Evolutionary conservation across 257 asterid genomes (phyloP), one percentile per base, ranked within the genome.

Genomic region (Ligustrum vulgare): DNA sequence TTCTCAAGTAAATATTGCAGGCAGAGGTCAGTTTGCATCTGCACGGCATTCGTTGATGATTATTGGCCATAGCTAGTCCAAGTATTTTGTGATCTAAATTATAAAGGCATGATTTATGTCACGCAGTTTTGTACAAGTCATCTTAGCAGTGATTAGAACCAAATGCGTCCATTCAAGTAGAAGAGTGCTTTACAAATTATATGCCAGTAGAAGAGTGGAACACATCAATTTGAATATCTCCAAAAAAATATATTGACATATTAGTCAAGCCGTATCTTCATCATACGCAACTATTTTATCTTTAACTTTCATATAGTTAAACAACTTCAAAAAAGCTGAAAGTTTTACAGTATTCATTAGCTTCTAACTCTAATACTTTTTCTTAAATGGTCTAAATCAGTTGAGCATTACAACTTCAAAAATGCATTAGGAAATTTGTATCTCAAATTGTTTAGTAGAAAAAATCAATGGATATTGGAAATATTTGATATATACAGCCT

Each of bases 11-110:
- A 73, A 60, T 49, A 56, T 78, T 65, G 68, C 47, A 7, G 67
- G 25, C 9, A 47, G 71, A 18, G 31, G 69, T 71, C 34, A 73
- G 34, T 56, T 69, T 62, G 76, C 34, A 67, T 58, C 49, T 69
- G 11, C 72, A 60, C 7, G 2, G 41, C 23, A 70, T 63, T 79
- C 3, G 5, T 66, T 23, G 34, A 23, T 23, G 37, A 63, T 74
- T 39, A 68, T 69, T 73, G 34, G 66, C 54, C n/a, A 22, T 58
- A 33, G 71, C n/a, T 9, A 72, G 58, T 16, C 20, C 36, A 72
- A 39, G 62, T 25, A 41, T 72, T 51, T 39, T 67, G 74, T 36
- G 69, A 67, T 65, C 10, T 67, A 32, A 12, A 41, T 13, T 70
- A 67, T 45, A 63, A 60, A 70, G 67, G 56, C 35, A 63, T 28